phyloP scores from a whole-genome alignment of 805 yeast genomes.

The Kluyveromyces nonfermentans region DNA sequence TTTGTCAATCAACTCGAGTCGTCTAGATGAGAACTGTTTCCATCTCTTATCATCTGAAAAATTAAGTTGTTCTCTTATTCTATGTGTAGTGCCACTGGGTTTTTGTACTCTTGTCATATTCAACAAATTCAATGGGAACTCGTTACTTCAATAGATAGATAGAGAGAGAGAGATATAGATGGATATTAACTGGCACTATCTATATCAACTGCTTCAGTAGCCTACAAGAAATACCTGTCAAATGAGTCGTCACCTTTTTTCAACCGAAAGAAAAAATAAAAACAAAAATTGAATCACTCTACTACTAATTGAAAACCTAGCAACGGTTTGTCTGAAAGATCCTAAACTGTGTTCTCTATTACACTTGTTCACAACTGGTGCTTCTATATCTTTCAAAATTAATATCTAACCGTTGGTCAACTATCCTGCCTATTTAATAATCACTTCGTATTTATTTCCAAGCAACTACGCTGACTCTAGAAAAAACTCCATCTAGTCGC shows the following conservation, averaged over 20 bases:
- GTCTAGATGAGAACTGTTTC: conserved; percentile 84
- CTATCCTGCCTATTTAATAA: too few relatives aligned
- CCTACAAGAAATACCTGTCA: not conserved
- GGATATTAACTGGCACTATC: not conserved
- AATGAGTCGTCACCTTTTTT: not conserved
- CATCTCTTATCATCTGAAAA: conserved; percentile 77
- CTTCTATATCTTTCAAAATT: too few relatives aligned
- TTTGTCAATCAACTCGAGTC: conserved; percentile 81
- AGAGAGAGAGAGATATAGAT: not conserved
- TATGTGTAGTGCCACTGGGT: conserved; percentile 34
- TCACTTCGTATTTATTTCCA: not conserved
- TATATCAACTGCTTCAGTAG: not conserved
- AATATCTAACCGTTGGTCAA: too few relatives aligned
- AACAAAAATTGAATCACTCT: too few relatives aligned
- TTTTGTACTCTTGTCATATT: conserved; percentile 6
- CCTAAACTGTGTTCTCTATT: not conserved
- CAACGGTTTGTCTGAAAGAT: not conserved
- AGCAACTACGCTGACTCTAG: not conserved
- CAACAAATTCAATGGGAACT: too few relatives aligned
- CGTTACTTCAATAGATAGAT: not conserved
- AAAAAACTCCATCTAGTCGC: not conserved
- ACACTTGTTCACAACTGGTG: not conserved
- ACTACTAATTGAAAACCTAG: not conserved
- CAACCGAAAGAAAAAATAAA: too few relatives aligned
- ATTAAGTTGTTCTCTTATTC: conserved; percentile 43